Percentiles rank a stretch among this genome's conserved stretches.
Evolutionary conservation across 352 stramenopile species (phyloP).

Genomic region (Phytopythium helicoides): DNA sequence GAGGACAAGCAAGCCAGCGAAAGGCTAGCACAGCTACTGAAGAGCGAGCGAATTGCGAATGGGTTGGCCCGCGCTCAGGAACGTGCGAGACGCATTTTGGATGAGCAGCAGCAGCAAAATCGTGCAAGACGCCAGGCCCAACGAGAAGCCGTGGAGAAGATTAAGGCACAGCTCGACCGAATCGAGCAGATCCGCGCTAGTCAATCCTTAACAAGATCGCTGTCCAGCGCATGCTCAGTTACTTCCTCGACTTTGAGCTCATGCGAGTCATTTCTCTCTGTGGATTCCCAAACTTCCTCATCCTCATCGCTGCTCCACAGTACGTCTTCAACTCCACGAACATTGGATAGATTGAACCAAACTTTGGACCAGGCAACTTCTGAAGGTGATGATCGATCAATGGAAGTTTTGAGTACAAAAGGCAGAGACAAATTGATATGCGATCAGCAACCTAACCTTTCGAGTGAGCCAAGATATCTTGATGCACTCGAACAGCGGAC

Average conservation of each 20-base stretch:
- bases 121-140: slow-evolving; percentile 14
- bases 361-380: too few relatives aligned
- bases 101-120: slow-evolving; percentile 23
- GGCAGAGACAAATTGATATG: slow-evolving; percentile 14
- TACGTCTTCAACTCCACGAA: too few relatives aligned
- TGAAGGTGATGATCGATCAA: background rate
- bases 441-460: background rate
- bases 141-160: slow-evolving; percentile 16
- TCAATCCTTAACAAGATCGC: slow-evolving; percentile 6
- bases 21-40: too few relatives aligned
- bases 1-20: slow-evolving; percentile 11
- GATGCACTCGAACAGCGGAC: slow-evolving; percentile 7
- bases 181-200: slow-evolving; percentile 32
- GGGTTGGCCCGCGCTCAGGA: slow-evolving; percentile 35
- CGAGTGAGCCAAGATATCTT: slow-evolving; percentile 5
- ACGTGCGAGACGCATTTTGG: slow-evolving; percentile 25
- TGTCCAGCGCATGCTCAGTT: slow-evolving; percentile 4
- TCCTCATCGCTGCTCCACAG: too few relatives aligned
- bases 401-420: slow-evolving; percentile 16
- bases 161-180: slow-evolving; percentile 37
- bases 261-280: slow-evolving; percentile 1
- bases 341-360: too few relatives aligned
- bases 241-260: slow-evolving; percentile 2
- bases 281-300: too few relatives aligned
- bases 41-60: slow-evolving; percentile 33